Evolutionary conservation across 1,284 basidiomycete species (phyloP), one percentile per base, ranked within the genome.

Genomic region (Coriolopsis trogii): DNA sequence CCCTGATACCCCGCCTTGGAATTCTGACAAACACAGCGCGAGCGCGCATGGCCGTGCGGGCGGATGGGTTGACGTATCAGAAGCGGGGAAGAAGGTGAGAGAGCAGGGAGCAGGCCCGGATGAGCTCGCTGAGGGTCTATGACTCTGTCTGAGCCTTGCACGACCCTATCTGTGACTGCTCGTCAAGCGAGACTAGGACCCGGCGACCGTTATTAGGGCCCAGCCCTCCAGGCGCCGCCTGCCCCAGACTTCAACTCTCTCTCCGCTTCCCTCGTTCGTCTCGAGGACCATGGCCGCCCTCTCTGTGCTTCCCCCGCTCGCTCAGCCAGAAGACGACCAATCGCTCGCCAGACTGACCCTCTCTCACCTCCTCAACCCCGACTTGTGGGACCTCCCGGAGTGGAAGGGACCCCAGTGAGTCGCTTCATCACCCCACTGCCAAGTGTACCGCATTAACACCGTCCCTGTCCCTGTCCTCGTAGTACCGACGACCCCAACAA

Each of bases 381-480:
- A 53, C 24, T 37, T 58, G n/a, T 68, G 67, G 67, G 57, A 64
- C 44, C 55, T 68, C 4, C 67, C 67, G 4, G 63, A 61, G 37
- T 63, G 58, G 61, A 57, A 63, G 42, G 59, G 56, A 10, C 49
- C 63, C 12, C 48, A 59, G 67, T 68, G 45, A 52, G 67, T 64
- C n/a, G n/a, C n/a, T n/a, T n/a, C n/a, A n/a, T n/a, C n/a, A n/a
- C n/a, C n/a, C n/a, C n/a, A n/a, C n/a, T n/a, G n/a, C n/a, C n/a
- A n/a, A n/a, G n/a, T n/a, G n/a, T n/a, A 34, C 40, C 21, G 24
- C 42, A 10, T 45, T 53, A 31, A 53, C 28, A 13, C 21, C 44
- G 24, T 42, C 33, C 46, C 24, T 41, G 44, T 40, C n/a, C n/a
- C n/a, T 12, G 15, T 45, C 29, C 16, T 33, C 24, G 30, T 41